A percentile compares a stretch with the other conserved stretches of the same genome.
Evolutionary conservation across 2,329 filamentous ascomycete genomes (phyloP).

Genomic region (Colletotrichum zoysiae): DNA sequence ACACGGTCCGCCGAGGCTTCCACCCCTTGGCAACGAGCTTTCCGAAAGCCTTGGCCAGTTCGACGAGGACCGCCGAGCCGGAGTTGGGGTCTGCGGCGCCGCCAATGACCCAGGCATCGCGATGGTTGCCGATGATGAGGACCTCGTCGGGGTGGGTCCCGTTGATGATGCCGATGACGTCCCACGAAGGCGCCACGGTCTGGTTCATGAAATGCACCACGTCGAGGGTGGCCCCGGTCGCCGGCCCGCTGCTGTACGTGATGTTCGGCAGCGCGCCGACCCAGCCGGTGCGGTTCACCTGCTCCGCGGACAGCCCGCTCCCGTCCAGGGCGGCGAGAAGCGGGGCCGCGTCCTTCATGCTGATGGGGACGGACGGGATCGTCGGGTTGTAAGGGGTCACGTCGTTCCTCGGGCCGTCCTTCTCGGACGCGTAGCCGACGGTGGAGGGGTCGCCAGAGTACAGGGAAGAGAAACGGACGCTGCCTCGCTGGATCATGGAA

Average conservation of each 20-base stretch:
- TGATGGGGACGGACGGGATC: conserved; percentile 27
- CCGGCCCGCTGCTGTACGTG: conserved; percentile 32
- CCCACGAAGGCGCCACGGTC: conserved; percentile 38
- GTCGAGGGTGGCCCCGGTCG: conserved; percentile 23
- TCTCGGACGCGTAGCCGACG: conserved; percentile 29
- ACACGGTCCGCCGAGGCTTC: conserved; percentile 64
- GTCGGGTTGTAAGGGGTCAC: conserved; percentile 28
- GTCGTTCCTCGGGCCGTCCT: conserved; percentile 27
- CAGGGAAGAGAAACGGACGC: conserved; percentile 28
- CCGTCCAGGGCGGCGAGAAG: conserved; percentile 25
- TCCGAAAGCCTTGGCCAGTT: conserved; percentile 63
- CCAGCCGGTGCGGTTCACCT: conserved; percentile 32
- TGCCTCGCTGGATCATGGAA: conserved; percentile 35
- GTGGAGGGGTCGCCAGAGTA: conserved; percentile 32
- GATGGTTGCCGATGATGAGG: conserved; percentile 64
- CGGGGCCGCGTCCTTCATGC: conserved; percentile 28
- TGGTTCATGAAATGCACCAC: conserved; percentile 37
- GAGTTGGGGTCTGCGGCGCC: conserved; percentile 66
- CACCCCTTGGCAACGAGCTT: conserved; percentile 61
- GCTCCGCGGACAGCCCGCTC: conserved; percentile 15
- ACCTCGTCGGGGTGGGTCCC: conserved; percentile 56
- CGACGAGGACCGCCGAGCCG: conserved; percentile 62
- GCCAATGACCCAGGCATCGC: conserved; percentile 67
- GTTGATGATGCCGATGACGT: conserved; percentile 57
- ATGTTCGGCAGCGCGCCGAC: conserved; percentile 27